A percentile compares a stretch with the other conserved stretches of the same genome.
Conservation (phyloP, 2,329 filamentous ascomycete species). For the Colletotrichum sp. region DNA sequence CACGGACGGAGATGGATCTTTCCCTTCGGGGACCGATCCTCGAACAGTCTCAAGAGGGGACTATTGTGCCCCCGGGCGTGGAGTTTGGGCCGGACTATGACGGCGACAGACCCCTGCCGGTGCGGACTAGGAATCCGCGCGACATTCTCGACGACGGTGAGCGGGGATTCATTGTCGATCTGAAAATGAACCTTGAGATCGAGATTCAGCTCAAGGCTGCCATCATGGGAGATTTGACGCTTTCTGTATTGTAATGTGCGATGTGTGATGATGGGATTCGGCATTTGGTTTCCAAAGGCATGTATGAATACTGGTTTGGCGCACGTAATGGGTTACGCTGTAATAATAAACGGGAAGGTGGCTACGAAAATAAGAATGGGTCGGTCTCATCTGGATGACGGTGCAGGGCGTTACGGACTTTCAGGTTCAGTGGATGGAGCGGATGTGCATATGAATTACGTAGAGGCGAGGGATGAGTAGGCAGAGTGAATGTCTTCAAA, state of each 20-base stretch:
- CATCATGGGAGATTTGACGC: slow-evolving; percentile 13
- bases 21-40: slow-evolving; percentile 4
- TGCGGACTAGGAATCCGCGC: slow-evolving; percentile 11
- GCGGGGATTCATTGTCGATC: slow-evolving; percentile 14
- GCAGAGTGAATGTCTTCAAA: not conserved
- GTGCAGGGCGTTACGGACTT: not conserved
- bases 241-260: slow-evolving; percentile 5
- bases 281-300: not conserved
- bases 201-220: slow-evolving; percentile 13
- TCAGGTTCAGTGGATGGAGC: not conserved
- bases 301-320: not conserved
- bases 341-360: not conserved
- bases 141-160: slow-evolving; percentile 15
- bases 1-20: not conserved
- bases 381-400: not conserved
- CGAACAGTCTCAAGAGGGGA: not conserved
- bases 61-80: not conserved
- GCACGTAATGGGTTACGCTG: not conserved
- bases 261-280: not conserved
- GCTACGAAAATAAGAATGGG: not conserved
- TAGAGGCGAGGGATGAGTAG: not conserved
- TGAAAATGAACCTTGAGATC: slow-evolving; percentile 10
- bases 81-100: slow-evolving; percentile 5
- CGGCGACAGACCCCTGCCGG: not conserved
- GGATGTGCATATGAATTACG: not conserved